Evolutionary conservation across 192 early-diverging fungal species (phyloP).

Genomic region (Mortierella claussenii): DNA sequence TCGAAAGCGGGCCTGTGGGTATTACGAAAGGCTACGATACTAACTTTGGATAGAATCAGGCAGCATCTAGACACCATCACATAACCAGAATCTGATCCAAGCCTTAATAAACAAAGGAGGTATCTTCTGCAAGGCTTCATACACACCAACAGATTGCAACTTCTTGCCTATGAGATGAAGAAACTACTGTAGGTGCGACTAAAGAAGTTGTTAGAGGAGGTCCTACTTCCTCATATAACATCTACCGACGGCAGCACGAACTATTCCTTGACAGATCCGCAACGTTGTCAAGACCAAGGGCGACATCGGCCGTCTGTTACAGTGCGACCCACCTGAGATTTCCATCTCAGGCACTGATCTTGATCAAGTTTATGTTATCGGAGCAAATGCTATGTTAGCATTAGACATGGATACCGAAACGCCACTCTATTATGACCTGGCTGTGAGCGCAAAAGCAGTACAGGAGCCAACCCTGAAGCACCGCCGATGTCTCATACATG

Average conservation of each 20-base stretch:
- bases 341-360: constrained; percentile 1
- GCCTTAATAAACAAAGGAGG: not conserved
- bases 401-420: too few species aligned
- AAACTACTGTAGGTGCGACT: not conserved
- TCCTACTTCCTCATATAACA: not conserved
- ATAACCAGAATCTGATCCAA: not conserved
- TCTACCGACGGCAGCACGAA: not conserved
- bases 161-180: constrained; percentile 17
- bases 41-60: too few species aligned
- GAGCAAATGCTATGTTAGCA: constrained; percentile 8
- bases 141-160: constrained; percentile 5
- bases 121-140: constrained; percentile 15
- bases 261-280: constrained; percentile 7
- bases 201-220: not conserved
- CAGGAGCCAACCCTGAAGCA: too few species aligned
- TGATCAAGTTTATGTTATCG: constrained; percentile 3
- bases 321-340: not conserved
- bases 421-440: too few species aligned
- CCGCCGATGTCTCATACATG: too few species aligned
- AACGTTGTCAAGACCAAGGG: constrained; percentile 6
- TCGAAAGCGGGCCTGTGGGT: too few species aligned
- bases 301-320: not conserved
- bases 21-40: too few species aligned
- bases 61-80: too few species aligned
- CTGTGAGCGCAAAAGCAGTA: too few species aligned